phyloP scores from a whole-genome alignment of 306 rosid genomes.

The Cicer judaicum region DNA sequence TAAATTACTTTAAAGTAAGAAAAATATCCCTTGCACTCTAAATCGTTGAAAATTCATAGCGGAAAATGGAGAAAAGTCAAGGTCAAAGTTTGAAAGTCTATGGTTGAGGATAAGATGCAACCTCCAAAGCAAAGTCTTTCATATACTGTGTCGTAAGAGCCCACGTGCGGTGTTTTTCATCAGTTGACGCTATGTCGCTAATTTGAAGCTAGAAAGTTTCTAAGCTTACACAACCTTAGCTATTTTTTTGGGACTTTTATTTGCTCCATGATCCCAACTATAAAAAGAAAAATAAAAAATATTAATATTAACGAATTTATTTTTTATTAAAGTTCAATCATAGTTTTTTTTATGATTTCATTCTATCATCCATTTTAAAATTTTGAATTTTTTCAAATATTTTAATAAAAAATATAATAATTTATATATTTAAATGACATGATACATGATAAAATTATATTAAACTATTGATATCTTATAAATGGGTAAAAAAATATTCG shows the following conservation, averaged over 20 bases:
- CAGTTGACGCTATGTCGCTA: background rate
- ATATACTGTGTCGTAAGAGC: background rate
- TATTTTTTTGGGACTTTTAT: background rate
- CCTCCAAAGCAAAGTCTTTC: background rate
- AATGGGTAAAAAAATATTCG: too few relatives aligned
- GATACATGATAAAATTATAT: too few relatives aligned
- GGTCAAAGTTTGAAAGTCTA: conserved; percentile 54
- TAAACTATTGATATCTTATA: too few relatives aligned
- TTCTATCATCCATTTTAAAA: too few relatives aligned
- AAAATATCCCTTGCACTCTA: background rate
- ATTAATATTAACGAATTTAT: too few relatives aligned
- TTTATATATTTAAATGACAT: too few relatives aligned
- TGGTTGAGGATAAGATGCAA: conserved; percentile 33
- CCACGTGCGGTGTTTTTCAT: conserved; percentile 43
- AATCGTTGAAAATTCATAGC: conserved; percentile 35
- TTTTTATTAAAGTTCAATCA: too few relatives aligned
- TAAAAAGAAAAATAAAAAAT: too few relatives aligned
- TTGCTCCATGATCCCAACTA: too few relatives aligned
- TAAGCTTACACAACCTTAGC: background rate
- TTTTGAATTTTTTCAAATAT: too few relatives aligned
- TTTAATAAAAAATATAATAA: too few relatives aligned
- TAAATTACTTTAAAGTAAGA: background rate
- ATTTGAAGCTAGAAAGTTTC: background rate
- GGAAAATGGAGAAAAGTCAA: conserved; percentile 38
- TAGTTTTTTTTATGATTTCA: too few relatives aligned